Evolutionary conservation across 345 rosid species (phyloP), one percentile per base, ranked within the genome.

Genomic region (Gossypium raimondii): DNA sequence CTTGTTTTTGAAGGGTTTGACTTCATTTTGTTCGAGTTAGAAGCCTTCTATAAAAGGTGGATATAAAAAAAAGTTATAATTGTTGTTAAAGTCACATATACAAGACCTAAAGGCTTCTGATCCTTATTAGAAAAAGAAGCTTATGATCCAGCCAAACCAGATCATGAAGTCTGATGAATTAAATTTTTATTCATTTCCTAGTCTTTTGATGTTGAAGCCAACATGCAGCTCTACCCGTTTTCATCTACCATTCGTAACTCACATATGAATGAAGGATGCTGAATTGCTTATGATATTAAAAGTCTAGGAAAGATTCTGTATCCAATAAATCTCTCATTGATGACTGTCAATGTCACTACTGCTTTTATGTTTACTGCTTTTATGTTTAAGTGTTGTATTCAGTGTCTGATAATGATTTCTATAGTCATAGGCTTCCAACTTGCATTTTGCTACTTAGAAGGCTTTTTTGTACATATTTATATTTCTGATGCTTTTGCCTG

Each of bases 361-460:
- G 45, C 13, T 67, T 68, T 52, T 18, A 55, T 75, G 53, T 25
- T 74, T 67, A 22, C 48, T 66, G 45, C 13, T 67, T 68, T 52
- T 18, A 55, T 75, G 53, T 25, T 74, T 67, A 22, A 18, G 22
- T 43, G 24, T 11, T 43, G 67, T n/a, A 43, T 73, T 73, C 59
- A 24, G 18, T 16, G 66, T 58, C 66, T 58, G 50, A 34, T n/a
- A 58, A 20, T 44, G 11, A 57, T 72, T 58, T 72, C 27, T 45
- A 16, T 9, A 27, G 20, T 50, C 45, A 20, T 24, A 69, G 43
- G 12, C 51, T 52, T 52, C 45, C 25, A 17, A 70, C 27, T 72
- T 57, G 6, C 27, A 7, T 48, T 61, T 17, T 18, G 8, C 16
- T 10, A 74, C 8, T 34, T 17, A 34, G 59, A 34, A 74, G 61